These are phyloP conservation scores for Eutypa lata DNA, from an alignment of 2,329 filamentous ascomycete species.

Conservation along the genomic window DNA sequence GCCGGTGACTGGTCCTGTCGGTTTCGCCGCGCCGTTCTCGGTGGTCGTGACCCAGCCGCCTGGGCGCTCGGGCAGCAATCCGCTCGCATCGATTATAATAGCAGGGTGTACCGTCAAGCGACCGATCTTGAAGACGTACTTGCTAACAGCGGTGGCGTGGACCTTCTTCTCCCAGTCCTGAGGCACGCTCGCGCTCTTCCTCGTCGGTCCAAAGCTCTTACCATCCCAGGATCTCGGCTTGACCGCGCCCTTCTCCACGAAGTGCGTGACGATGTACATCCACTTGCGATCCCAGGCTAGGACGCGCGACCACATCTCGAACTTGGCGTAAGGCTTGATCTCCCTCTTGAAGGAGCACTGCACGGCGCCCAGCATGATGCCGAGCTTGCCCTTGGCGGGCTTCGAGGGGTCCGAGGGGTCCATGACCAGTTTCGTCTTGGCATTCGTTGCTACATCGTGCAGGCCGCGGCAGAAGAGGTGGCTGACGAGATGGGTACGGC, in stretches of 20 bases:
- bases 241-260: conserved; percentile 61
- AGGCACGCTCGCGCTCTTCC: conserved; percentile 33
- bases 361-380: conserved; percentile 69
- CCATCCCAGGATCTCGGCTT: conserved; percentile 53
- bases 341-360: conserved; percentile 72
- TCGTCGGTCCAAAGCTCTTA: conserved; percentile 35
- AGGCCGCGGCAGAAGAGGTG: conserved; percentile 62
- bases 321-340: conserved; percentile 65
- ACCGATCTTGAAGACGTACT: conserved; percentile 81
- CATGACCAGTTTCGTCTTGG: conserved; percentile 45
- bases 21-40: conserved; percentile 23
- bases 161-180: conserved; percentile 59
- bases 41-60: conserved; percentile 57
- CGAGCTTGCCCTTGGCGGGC: conserved; percentile 51
- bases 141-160: conserved; percentile 69
- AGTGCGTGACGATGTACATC: conserved; percentile 74
- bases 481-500: conserved; percentile 76
- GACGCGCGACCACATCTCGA: conserved; percentile 71
- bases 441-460: conserved; percentile 47
- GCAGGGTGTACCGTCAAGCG: conserved; percentile 83
- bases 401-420: conserved; percentile 42
- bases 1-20: conserved; percentile 26
- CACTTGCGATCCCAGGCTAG: conserved; percentile 79
- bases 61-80: conserved; percentile 71
- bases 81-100: conserved; percentile 66